Base-by-base conservation (phyloP, 805 yeast genomes). In the Metschnikowia similis region DNA sequence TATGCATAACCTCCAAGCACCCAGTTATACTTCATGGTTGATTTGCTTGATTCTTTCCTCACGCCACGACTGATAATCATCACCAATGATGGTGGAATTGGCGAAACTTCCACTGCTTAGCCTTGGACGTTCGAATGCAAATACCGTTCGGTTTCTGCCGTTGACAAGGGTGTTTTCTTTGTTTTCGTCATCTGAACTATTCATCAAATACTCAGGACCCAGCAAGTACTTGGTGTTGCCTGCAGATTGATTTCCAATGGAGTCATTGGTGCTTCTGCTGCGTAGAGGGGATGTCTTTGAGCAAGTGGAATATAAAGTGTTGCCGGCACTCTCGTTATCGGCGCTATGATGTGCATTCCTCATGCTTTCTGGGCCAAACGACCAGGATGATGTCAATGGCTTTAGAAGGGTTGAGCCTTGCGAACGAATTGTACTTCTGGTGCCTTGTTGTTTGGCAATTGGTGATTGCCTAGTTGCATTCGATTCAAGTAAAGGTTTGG, bases 61-160 rank as follows among this genome's bases (percentile, higher is more conserved):
- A 44, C 75, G 60, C 78, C 78, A 73, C 8, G 52, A 57, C 49
- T 65, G 65, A 53, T 71, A 73, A 31, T 73, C 77, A 37, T 70
- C 76, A 4, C 73, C 73, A 31, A 70, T 59, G 16, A 71, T 59
- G 2, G 75, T 69, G 2, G 76, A 70, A 39, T 65, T 68, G 35
- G 72, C 74, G 32, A 66, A 54, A 34, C 67, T 61, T n/a, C 52
- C 54, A 14, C 56, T 49, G 48, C 67, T 65, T 10, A 57, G 35
- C 10, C 52, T 40, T 3, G 47, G 38, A 17, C n/a, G 16, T 1
- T 44, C 47, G 17, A 17, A 27, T 13, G 11, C 41, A 13, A 35
- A 27, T 6, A 2, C 10, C 58, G 60, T 29, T 56, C 51, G 21
- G 16, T 14, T 27, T 35, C 46, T 28, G 40, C 11, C 26, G 14